Base-by-base conservation (phyloP, 1,139 yeast genomes). In the Kodamaea ohmeri region DNA sequence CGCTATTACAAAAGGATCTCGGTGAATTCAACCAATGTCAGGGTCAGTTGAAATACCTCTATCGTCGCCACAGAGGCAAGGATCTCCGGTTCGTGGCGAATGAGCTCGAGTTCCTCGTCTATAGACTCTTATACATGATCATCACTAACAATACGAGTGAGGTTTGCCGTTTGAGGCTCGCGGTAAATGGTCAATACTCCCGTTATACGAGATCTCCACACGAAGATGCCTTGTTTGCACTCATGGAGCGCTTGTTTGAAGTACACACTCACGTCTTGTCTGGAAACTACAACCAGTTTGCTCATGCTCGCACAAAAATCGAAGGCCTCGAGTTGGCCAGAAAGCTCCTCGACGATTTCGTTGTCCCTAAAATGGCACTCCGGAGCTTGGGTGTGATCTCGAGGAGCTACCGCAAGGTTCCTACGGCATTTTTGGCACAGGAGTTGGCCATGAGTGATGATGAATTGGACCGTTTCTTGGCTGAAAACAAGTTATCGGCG, bases 11-110 rank as follows among this genome's bases (percentile, higher is more conserved):
- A 54, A 72, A 77, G 35, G 98, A 92, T 58, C 62, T 90, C 48
- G 97, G 97, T 5, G 98, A 92, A 56, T 90, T 85, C 60, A 92
- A 92, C 60, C 97, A 92, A 57, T 92, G 98, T 56, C 95, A 86
- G 56, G 80, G 95, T 13, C 89, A 89, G 52, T 63, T 90, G 36
- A 79, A 77, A 46, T 68, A 76, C 30, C 61, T 85, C 18, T 89
- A 83, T 55, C 73, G 69, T 29, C 46, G 42, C 26, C 46, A 39
- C 31, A 32, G 52, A 19, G 44, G 41, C 5, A 40, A 42, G 31
- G 40, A 38, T n/a, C 26, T 35, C 17, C 37, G 36, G 11, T 56
- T 51, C 39, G 50, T 50, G 28, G 47, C 49, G 3, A 42, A 47
- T 16, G 71, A 73, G 43, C 58, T 67, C 31, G 97, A 90, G 56